Base-by-base conservation (phyloP, 306 rosid species). In the Arachis stenosperma region DNA sequence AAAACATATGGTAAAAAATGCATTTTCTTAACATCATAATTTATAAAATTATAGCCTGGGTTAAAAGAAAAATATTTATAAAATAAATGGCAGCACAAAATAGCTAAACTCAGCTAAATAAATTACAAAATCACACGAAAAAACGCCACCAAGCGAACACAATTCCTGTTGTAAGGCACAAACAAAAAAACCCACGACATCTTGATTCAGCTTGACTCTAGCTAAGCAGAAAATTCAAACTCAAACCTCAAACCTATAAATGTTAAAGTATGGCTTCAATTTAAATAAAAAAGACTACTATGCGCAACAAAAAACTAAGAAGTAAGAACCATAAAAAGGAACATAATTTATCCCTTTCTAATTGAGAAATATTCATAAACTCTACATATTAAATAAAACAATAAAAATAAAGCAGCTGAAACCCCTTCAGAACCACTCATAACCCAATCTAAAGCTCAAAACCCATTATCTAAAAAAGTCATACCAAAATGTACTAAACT, bases 141-240 rank as follows among this genome's bases (percentile, higher is more conserved):
- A 89, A 93, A 93, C 78, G 88, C 97, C 86, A 89, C 97, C 89
- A 90, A 87, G 61, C 89, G 86, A 88, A 93, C 97, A 64, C 93
- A 84, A 61, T 86, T 90, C 54, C 91, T 83, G 76, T 75, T 82
- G 80, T 88, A 89, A 81, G 69, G 67, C 65, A 87, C 88, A 69
- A 86, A 86, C 37, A 90, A 73, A 29, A 89, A 80, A 71, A 90
- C 86, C 98, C 98, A 93, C 86, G 88, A 86, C 98, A 93, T 93
- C 88, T 85, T 90, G 92, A 80, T 71, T 76, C 64, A 66, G 77
- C 60, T 62, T 75, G 63, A 85, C 76, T 78, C 78, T 82, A 85
- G 83, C 61, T 61, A 72, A 48, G 61, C 44, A 80, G 57, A 64
- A 63, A 67, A 63, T 47, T 9, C 10, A 68, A 67, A 71, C 72